Percentiles rank a stretch among this genome's conserved stretches.
Evolutionary conservation across 1,284 basidiomycete species (phyloP).

Genomic region (Acaromyces ingoldii): DNA sequence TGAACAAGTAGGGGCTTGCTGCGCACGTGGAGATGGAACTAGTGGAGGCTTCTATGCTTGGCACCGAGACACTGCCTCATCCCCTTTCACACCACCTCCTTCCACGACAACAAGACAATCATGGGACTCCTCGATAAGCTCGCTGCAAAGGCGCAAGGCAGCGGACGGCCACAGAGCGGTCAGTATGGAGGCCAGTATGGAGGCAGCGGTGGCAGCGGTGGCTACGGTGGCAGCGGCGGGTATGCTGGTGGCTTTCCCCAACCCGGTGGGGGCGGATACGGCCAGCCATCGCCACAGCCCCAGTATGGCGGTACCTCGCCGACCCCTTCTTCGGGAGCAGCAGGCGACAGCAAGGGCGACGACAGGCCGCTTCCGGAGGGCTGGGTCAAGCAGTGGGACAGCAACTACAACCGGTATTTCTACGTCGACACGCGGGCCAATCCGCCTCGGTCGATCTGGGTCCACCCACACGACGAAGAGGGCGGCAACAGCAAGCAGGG

Average conservation of each 20-base stretch:
- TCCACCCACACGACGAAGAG: conserved; percentile 43
- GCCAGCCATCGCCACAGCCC: too few species aligned
- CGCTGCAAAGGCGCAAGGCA: conserved; percentile 26
- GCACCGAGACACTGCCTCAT: too few species aligned
- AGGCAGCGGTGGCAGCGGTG: conserved; percentile 13
- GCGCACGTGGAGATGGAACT: too few species aligned
- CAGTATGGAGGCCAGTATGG: conserved; percentile 15
- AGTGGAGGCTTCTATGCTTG: too few species aligned
- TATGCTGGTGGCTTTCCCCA: background rate
- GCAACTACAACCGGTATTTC: conserved; percentile 30
- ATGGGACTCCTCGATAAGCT: conserved; percentile 44
- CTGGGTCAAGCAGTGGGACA: conserved; percentile 46
- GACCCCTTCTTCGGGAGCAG: too few species aligned
- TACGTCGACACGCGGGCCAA: conserved; percentile 44
- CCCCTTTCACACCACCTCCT: too few species aligned
- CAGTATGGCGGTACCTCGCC: too few species aligned
- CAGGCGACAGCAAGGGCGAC: conserved; percentile 1
- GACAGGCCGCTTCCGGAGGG: conserved; percentile 27
- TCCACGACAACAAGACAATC: background rate
- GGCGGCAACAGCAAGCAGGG: background rate
- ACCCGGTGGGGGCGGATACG: too few species aligned
- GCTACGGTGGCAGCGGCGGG: conserved; percentile 11
- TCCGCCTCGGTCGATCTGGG: conserved; percentile 50
- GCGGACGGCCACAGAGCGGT: conserved; percentile 16
- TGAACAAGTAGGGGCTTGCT: too few species aligned